phyloP scores from a whole-genome alignment of 768 basidiomycete genomes.

The Leccinum variicolor region DNA sequence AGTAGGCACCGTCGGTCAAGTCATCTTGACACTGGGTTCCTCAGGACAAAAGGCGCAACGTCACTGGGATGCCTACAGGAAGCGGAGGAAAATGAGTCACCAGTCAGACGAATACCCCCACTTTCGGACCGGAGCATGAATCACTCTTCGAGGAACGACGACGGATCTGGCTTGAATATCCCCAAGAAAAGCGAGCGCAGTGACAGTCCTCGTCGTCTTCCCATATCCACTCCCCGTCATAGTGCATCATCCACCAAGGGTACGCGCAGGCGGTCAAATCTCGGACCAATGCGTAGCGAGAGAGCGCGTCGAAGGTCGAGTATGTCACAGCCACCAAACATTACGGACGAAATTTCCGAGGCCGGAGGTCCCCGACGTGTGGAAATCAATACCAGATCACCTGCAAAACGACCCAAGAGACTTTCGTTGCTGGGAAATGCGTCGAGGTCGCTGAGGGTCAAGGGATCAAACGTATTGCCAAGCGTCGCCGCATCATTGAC shows the following conservation, averaged over 20 bases:
- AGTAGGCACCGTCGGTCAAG: constrained; percentile 55
- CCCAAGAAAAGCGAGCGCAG: constrained; percentile 35
- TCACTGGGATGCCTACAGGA: constrained; percentile 65
- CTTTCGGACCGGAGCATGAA: constrained; percentile 72
- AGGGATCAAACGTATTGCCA: constrained; percentile 32
- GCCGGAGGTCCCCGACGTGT: constrained; percentile 39
- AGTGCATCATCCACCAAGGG: constrained; percentile 36
- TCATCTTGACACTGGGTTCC: constrained; percentile 67
- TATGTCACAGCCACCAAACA: constrained; percentile 63
- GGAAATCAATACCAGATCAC: constrained; percentile 43
- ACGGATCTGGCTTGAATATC: constrained; percentile 22
- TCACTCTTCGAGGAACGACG: constrained; percentile 30
- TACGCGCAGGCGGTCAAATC: constrained; percentile 62
- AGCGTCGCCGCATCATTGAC: constrained; percentile 27
- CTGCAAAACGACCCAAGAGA: constrained; percentile 58
- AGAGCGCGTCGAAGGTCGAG: constrained; percentile 75
- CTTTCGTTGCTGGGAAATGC: constrained; percentile 47
- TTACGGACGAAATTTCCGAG: constrained; percentile 34
- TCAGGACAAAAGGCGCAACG: constrained; percentile 48
- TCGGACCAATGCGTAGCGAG: constrained; percentile 73
- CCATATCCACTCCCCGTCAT: constrained; percentile 41
- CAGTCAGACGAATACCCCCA: constrained; percentile 32
- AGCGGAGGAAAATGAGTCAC: constrained; percentile 59
- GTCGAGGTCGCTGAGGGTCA: constrained; percentile 34
- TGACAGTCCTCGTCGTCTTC: constrained; percentile 50